phyloP scores from a whole-genome alignment of 169 alveolate species.

The Cryptosporidium parvum region DNA sequence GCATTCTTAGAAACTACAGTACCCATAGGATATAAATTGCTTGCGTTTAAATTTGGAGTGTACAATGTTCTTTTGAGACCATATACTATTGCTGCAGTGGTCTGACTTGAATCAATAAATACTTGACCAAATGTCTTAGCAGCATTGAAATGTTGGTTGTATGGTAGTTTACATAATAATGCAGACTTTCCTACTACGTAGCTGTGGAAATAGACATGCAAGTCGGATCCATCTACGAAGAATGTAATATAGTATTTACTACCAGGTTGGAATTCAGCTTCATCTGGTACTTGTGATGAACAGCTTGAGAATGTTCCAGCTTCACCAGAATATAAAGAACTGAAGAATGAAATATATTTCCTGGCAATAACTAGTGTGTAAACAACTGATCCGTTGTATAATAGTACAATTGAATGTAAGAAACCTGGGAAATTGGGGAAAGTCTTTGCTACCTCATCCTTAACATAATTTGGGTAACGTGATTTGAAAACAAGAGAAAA shows the following conservation, averaged over 20 bases:
- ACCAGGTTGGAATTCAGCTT: slow-evolving; percentile 48
- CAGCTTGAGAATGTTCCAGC: slow-evolving; percentile 54
- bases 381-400: slow-evolving; percentile 30
- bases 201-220: slow-evolving; percentile 61
- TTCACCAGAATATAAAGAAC: slow-evolving; percentile 43
- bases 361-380: slow-evolving; percentile 62
- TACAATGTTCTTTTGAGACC: slow-evolving; percentile 24
- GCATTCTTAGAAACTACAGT: slow-evolving; percentile 35
- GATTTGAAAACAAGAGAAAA: slow-evolving; percentile 18
- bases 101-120: not conserved
- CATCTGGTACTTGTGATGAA: slow-evolving; percentile 55
- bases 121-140: slow-evolving; percentile 40
- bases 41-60: not conserved
- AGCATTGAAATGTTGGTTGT: slow-evolving; percentile 33
- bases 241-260: slow-evolving; percentile 11
- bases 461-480: not conserved
- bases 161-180: slow-evolving; percentile 51
- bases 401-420: slow-evolving; percentile 34
- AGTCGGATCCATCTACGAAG: not conserved
- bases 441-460: slow-evolving; percentile 24
- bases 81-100: not conserved
- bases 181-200: not conserved
- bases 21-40: slow-evolving; percentile 66
- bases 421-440: slow-evolving; percentile 70
- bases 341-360: slow-evolving; percentile 38